These are phyloP conservation scores for Diaporthe australafricana DNA, from an alignment of 2,329 filamentous ascomycete genomes.

Conservation along the genomic window DNA sequence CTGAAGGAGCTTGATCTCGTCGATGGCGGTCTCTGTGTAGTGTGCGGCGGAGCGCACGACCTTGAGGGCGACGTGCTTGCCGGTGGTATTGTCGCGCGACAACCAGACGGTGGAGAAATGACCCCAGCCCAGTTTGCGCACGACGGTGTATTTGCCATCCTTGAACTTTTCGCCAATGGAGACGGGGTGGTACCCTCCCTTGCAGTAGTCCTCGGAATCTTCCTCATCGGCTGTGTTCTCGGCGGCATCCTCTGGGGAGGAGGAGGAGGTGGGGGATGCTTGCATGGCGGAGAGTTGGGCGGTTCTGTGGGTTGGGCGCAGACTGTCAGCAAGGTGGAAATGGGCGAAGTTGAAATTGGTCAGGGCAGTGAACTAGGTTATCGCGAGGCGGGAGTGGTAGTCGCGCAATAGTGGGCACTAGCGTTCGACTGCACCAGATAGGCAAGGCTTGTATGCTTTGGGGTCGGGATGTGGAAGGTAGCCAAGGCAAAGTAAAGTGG, in stretches of 20 bases:
- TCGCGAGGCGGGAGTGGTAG: background rate
- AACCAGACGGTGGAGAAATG: constrained; percentile 98
- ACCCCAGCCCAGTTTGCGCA: constrained; percentile 97
- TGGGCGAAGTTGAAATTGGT: background rate
- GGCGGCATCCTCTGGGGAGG: constrained; percentile 83
- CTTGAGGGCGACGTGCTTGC: constrained; percentile 97
- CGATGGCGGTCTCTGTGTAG: constrained; percentile 98
- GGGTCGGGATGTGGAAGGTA: constrained; percentile 12
- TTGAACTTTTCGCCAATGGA: constrained; percentile 96
- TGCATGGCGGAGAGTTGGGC: constrained; percentile 69
- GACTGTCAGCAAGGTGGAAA: constrained; percentile 44
- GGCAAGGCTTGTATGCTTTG: constrained; percentile 14
- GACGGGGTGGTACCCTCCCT: constrained; percentile 97
- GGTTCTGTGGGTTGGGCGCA: constrained; percentile 55
- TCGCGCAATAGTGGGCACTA: constrained; percentile 17
- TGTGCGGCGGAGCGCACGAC: constrained; percentile 97
- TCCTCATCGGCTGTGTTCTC: constrained; percentile 98
- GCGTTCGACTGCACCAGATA: background rate
- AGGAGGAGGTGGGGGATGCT: constrained; percentile 81
- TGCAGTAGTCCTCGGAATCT: constrained; percentile 99
- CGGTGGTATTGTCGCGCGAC: constrained; percentile 83
- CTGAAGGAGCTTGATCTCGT: constrained; percentile 98
- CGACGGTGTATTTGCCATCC: constrained; percentile 94
- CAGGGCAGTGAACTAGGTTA: constrained; percentile 26
- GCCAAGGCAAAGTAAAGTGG: constrained; percentile 15